Base-by-base conservation (phyloP, 331 rosid genomes). In the Dryas integrifolia region DNA sequence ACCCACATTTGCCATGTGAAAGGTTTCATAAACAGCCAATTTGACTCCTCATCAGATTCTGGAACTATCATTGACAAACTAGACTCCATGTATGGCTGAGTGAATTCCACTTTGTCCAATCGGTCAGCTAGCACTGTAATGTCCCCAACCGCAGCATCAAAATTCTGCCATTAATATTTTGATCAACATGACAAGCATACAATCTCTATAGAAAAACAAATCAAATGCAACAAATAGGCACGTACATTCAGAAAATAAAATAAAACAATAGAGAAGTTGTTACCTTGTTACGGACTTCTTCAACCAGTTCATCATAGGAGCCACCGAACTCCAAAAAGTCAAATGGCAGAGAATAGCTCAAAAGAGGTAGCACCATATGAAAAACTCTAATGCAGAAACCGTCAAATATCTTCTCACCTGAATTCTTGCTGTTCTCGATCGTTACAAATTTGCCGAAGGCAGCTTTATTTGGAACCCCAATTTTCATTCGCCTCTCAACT, bases 341-440 rank as follows among this genome's bases (percentile, higher is more conserved):
- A 44, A 63, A 81, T 3, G 80, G 88, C 2, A 86, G 84, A 67
- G 65, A 56, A 80, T 86, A 84, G 3, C 5, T 77, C 84, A 92
- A 74, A 44, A 61, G 21, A 2, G 2, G 15, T 14, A 47, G 46
- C 48, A 75, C 84, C 82, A 11, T 72, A 0, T 80, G 11, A 50
- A 90, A 90, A 49, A 86, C 70, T 3, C 84, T 82, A 51, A 90
- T 79, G 79, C 94, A 89, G 79, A 86, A 84, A 30, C 97, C 95
- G 48, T 4, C 46, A 51, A 61, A 83, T 59, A 13, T 48, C 43
- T 48, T 55, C 65, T 57, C 53, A 44, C 69, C 74, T 59, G 26
- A 70, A 52, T 76, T 60, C 11, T 76, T 47, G 7, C 55, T 44
- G 44, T 72, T 64, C 8, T 18, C 88, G 52, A 90, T 85, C 76